Percentiles rank a stretch among this genome's conserved stretches.
phyloP scores from a whole-genome alignment of 1,284 basidiomycete genomes.

The Pisolithus thermaeus region DNA sequence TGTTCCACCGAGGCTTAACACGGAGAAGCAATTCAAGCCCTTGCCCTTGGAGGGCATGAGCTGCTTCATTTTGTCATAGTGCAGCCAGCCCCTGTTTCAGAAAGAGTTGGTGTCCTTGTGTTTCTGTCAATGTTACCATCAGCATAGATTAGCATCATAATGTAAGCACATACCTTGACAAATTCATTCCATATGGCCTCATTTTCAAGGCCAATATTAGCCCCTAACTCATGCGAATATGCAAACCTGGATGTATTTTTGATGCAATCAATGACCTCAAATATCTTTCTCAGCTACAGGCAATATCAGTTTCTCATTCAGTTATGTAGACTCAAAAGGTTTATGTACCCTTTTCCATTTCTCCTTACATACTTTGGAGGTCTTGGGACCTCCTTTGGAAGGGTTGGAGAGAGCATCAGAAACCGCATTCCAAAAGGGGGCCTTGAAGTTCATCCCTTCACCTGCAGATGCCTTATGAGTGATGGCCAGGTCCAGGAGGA shows the following conservation, averaged over 20 bases:
- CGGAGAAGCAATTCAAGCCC: neutral
- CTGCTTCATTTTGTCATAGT: slow-evolving; percentile 1
- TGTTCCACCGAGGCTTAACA: neutral
- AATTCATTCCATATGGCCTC: too few relatives aligned
- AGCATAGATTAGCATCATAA: too few relatives aligned
- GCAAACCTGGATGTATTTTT: too few relatives aligned
- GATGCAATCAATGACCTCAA: too few relatives aligned
- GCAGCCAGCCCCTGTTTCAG: slow-evolving; percentile 2
- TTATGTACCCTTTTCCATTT: neutral
- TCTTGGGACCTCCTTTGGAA: neutral
- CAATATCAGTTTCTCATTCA: too few relatives aligned
- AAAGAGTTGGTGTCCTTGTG: neutral
- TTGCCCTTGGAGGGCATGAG: neutral
- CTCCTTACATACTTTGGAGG: neutral
- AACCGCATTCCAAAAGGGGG: neutral
- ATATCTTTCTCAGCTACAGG: too few relatives aligned
- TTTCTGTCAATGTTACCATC: neutral
- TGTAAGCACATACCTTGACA: too few relatives aligned
- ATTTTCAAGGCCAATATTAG: too few relatives aligned
- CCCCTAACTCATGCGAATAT: too few relatives aligned
- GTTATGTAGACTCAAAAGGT: too few relatives aligned
- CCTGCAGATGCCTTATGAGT: neutral
- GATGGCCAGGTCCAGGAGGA: neutral
- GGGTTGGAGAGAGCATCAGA: neutral
- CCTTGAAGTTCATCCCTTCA: slow-evolving; percentile 2